These are phyloP conservation scores for Haplosporangium sp. DNA, from an alignment of 371 early-diverging fungal genomes.

Conservation along the genomic window DNA sequence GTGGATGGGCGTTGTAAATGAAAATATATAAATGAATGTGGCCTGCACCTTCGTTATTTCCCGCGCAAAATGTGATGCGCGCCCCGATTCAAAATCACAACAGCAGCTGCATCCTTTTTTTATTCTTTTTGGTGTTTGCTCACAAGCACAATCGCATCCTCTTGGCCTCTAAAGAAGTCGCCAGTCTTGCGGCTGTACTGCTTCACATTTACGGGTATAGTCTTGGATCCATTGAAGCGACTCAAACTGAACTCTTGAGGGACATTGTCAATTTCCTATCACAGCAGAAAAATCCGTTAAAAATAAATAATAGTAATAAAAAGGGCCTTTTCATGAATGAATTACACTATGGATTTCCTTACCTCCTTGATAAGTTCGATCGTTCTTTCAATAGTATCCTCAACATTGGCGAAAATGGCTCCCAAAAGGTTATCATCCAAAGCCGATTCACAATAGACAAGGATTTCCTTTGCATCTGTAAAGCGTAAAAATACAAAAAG, in stretches of 20 bases:
- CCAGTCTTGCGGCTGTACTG: slow-evolving; percentile 66
- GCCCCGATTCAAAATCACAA: too few relatives aligned
- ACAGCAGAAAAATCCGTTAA: not conserved
- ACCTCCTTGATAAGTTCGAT: slow-evolving; percentile 61
- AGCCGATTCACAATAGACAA: slow-evolving; percentile 59
- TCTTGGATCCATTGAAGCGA: slow-evolving; percentile 71
- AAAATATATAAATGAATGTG: too few relatives aligned
- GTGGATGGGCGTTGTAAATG: too few relatives aligned
- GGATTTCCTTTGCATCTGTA: slow-evolving; percentile 59
- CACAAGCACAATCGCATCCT: slow-evolving; percentile 64
- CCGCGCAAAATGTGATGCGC: too few relatives aligned
- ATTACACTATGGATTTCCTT: slow-evolving; percentile 1
- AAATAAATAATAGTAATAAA: not conserved
- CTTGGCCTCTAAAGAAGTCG: slow-evolving; percentile 64
- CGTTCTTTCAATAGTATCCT: slow-evolving; percentile 60
- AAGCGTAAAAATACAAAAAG: not conserved
- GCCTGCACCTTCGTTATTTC: too few relatives aligned
- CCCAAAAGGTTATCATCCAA: slow-evolving; percentile 63
- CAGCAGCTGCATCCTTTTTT: not conserved
- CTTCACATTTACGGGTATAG: slow-evolving; percentile 71
- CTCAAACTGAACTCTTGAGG: slow-evolving; percentile 64
- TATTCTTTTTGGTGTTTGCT: slow-evolving; percentile 5
- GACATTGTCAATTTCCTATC: slow-evolving; percentile 70
- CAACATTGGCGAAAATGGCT: slow-evolving; percentile 63
- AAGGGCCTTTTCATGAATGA: not conserved